Evolutionary conservation across 768 basidiomycete species (phyloP).

Genomic region (Kondoa malvinella): DNA sequence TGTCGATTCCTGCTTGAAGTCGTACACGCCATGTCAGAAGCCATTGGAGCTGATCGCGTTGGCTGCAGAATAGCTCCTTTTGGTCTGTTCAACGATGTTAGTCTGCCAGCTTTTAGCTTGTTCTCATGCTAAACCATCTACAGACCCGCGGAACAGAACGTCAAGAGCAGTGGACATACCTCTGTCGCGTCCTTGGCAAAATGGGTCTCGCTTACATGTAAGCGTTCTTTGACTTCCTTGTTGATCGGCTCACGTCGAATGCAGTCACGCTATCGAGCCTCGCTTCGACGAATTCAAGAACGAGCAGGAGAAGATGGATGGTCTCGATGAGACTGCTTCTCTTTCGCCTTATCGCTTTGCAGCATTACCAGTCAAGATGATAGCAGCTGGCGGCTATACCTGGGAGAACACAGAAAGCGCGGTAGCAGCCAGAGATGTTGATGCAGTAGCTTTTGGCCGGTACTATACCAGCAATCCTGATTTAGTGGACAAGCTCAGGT

Average conservation of each 20-base stretch:
- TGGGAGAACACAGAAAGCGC: conserved; percentile 22
- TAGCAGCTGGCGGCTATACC: conserved; percentile 26
- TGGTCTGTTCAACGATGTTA: conserved; percentile 26
- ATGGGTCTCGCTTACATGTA: conserved; percentile 27
- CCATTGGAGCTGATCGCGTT: conserved; percentile 41
- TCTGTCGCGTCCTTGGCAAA: conserved; percentile 22
- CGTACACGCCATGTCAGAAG: conserved; percentile 38
- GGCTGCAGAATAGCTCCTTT: conserved; percentile 41
- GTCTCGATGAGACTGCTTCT: conserved; percentile 9
- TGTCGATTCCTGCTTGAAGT: conserved; percentile 43
- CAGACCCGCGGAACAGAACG: conserved; percentile 22
- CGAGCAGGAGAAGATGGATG: conserved; percentile 25
- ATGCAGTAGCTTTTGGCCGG: conserved; percentile 24
- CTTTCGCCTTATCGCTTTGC: conserved; percentile 25
- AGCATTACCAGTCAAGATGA: conserved; percentile 20
- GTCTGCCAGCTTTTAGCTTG: not conserved
- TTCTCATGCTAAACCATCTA: not conserved
- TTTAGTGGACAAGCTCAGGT: conserved; percentile 18
- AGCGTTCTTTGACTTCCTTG: conserved; percentile 10
- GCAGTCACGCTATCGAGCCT: conserved; percentile 27
- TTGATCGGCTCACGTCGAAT: not conserved
- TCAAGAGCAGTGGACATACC: conserved; percentile 26
- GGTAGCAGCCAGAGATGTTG: conserved; percentile 19
- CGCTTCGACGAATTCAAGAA: conserved; percentile 28
- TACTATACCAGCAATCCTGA: conserved; percentile 17